Base-by-base conservation (phyloP, 345 rosid species). In the Clarkia xantiana region DNA sequence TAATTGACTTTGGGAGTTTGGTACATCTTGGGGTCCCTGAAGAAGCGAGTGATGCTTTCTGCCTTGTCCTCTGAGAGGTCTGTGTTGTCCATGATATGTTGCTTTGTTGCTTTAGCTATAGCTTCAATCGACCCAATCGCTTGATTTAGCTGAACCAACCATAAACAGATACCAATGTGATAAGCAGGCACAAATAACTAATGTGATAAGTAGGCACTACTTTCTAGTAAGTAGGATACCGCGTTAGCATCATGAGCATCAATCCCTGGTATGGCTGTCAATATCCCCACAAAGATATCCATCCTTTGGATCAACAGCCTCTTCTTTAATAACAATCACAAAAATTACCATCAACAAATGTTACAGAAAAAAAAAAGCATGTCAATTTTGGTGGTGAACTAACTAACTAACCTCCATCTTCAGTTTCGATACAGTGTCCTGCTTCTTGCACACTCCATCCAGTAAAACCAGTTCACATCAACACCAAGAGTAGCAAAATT, bases 81-180 rank as follows among this genome's bases (percentile, higher is more conserved):
- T 5, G 94, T 86, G 67, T 70, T 81, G 52, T 80, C 89, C 62
- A 84, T 34, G 58, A 91, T 75, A 43, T 56, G 51, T 62, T 76
- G 83, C 74, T 79, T 81, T 10, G 93, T 76, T 67, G 94, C 80
- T 67, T 81, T 91, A 9, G 81, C 83, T 19, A 84, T 75, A 18
- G 93, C 80, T 69, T 83, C 86, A 11, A 91, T 73, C 6, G 98
- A 91, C 36, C 98, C 98, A 55, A 86, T 76, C 15, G 89, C 81
- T 69, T 81, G 96, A 71, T 71, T 74, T 11, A 90, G 84, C 98
- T 90, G 77, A 55, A 60, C n/a, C n/a, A n/a, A n/a, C n/a, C 62
- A 38, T 18, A 2, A 1, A 42, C 42, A 12, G 14, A 49, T 6
- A 11, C 2, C 34, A 10, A 11, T 42, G 0, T 42, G 16, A 40